Conservation (phyloP, 2,329 filamentous ascomycete species). For the Exophiala spinifera region DNA sequence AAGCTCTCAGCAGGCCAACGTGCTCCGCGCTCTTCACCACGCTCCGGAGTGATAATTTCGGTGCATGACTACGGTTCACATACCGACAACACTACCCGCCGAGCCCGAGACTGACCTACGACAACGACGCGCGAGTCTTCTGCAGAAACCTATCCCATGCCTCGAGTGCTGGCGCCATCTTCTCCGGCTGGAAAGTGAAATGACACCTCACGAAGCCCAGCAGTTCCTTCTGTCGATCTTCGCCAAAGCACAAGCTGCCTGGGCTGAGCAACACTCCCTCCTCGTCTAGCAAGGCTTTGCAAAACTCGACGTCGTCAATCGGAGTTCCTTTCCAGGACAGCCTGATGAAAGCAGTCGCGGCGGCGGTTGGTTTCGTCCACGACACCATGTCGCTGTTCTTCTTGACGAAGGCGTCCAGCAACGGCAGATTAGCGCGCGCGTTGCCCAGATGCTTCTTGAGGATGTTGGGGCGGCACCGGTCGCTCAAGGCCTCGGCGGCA, state of each 20-base stretch:
- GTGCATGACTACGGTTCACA: conserved; percentile 22
- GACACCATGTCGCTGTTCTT: conserved; percentile 58
- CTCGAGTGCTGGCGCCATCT: conserved; percentile 15
- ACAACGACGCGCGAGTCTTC: background rate
- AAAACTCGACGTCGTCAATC: conserved; percentile 70
- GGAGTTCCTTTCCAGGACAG: conserved; percentile 57
- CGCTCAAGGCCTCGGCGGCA: conserved; percentile 69
- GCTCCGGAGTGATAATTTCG: conserved; percentile 18
- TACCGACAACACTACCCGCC: conserved; percentile 37
- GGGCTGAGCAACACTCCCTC: conserved; percentile 73
- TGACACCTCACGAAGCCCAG: conserved; percentile 23
- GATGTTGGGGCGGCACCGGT: conserved; percentile 59
- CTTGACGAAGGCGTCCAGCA: conserved; percentile 63
- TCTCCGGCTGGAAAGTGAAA: conserved; percentile 16
- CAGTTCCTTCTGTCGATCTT: conserved; percentile 9
- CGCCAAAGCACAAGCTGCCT: conserved; percentile 69
- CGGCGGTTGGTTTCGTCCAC: conserved; percentile 72
- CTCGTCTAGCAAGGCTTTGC: conserved; percentile 63
- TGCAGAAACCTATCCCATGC: conserved; percentile 16
- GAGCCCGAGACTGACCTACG: conserved; percentile 32
- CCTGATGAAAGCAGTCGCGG: conserved; percentile 73
- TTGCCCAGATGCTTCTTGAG: conserved; percentile 63
- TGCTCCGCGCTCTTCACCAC: conserved; percentile 15
- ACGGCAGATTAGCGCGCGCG: conserved; percentile 62
- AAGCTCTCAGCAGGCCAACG: conserved; percentile 16